A percentile compares a stretch with the other conserved stretches of the same genome.
Evolutionary conservation across 2,329 filamentous ascomycete species (phyloP).

Genomic region (Diaporthe capsici): DNA sequence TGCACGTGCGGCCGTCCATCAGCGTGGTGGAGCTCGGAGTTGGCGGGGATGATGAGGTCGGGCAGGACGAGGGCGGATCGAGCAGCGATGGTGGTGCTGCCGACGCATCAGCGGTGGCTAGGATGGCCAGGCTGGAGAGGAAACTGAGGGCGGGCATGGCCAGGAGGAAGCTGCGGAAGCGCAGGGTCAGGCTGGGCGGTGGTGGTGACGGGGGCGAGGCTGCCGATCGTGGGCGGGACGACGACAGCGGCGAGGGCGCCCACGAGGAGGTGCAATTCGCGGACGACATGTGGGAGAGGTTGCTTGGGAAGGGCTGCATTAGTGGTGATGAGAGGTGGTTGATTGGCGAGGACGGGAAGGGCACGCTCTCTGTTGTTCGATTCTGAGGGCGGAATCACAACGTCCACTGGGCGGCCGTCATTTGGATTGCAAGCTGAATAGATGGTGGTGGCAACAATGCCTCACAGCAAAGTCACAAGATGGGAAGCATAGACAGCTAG

Average conservation of each 20-base stretch:
- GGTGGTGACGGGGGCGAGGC: neutral
- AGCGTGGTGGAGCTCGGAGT: constrained; percentile 48
- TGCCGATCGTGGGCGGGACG: constrained; percentile 23
- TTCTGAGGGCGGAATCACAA: constrained; percentile 56
- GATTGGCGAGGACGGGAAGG: constrained; percentile 68
- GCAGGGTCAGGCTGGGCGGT: neutral
- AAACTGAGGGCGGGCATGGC: neutral
- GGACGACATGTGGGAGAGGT: constrained; percentile 60
- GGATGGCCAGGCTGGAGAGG: constrained; percentile 15
- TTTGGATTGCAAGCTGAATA: neutral
- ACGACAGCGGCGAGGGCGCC: neutral
- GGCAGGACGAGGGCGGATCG: constrained; percentile 44
- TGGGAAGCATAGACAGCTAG: neutral
- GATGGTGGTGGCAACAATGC: neutral
- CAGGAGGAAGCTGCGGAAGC: neutral
- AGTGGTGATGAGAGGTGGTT: constrained; percentile 73
- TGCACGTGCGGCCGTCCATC: constrained; percentile 57
- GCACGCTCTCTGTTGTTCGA: constrained; percentile 66
- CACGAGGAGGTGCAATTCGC: constrained; percentile 57
- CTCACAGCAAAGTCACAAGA: neutral
- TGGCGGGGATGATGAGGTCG: neutral
- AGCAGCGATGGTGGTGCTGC: constrained; percentile 35
- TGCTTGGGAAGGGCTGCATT: constrained; percentile 67
- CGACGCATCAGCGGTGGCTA: neutral
- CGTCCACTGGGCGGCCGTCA: neutral